Percentiles rank a stretch among this genome's conserved stretches.
phyloP scores from a whole-genome alignment of 768 basidiomycete genomes.

The Tulasnella sp. region DNA sequence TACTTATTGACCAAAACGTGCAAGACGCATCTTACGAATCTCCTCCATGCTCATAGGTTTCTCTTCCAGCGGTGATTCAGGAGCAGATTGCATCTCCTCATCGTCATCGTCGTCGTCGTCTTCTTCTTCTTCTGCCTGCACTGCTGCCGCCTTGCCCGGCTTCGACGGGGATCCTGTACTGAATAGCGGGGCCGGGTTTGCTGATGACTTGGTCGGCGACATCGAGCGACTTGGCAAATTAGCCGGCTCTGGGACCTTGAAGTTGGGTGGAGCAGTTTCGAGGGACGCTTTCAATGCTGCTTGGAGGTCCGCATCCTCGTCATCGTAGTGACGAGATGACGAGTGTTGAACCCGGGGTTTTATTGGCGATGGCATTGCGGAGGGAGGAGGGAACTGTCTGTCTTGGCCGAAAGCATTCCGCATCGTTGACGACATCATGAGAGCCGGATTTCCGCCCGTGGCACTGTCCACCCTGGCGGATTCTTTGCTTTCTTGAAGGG shows the following conservation, averaged over 20 bases:
- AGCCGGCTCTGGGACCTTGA: conserved; percentile 44
- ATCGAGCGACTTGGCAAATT: not conserved
- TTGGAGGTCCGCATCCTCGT: conserved; percentile 85
- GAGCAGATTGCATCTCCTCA: conserved; percentile 43
- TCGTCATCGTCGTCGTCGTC: conserved; percentile 44
- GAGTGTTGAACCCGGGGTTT: conserved; percentile 34
- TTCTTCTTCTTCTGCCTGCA: conserved; percentile 27
- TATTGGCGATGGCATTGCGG: conserved; percentile 20
- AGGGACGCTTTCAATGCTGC: conserved; percentile 85
- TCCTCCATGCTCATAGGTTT: conserved; percentile 60
- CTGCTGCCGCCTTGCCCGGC: not conserved
- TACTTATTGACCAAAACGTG: conserved; percentile 23
- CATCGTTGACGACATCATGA: conserved; percentile 19
- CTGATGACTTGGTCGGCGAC: not conserved
- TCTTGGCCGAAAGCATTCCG: conserved; percentile 23
- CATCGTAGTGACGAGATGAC: conserved; percentile 65
- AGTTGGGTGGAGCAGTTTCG: conserved; percentile 62
- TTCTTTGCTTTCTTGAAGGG: conserved; percentile 38
- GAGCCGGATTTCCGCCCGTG: conserved; percentile 1
- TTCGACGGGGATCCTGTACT: not conserved
- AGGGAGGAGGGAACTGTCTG: conserved; percentile 13
- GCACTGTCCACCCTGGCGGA: not conserved
- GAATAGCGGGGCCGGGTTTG: not conserved
- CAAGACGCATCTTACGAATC: conserved; percentile 53
- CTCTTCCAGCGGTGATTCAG: conserved; percentile 41